Evolutionary conservation across 495 filamentous ascomycete genomes (phyloP).

Genomic region (Xylaria nigripes): DNA sequence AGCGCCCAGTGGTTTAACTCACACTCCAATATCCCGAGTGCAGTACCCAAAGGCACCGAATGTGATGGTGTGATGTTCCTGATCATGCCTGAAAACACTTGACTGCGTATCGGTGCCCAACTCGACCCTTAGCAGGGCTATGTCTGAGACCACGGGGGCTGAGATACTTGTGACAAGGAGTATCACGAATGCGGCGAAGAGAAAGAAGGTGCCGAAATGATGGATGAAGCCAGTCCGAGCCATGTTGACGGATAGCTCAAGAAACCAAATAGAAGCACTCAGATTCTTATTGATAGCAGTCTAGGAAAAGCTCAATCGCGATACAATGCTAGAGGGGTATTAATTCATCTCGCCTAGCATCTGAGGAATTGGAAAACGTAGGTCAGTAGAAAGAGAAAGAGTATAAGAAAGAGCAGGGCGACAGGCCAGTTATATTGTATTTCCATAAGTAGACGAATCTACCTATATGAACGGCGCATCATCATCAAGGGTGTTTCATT

Average conservation of each 20-base stretch:
- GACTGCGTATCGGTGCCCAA: conserved; percentile 24
- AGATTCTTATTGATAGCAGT: not conserved
- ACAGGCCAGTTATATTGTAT: not conserved
- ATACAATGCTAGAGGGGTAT: not conserved
- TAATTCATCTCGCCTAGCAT: not conserved
- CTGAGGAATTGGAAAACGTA: not conserved
- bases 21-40: conserved; percentile 28
- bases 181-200: conserved; percentile 46
- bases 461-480: not conserved
- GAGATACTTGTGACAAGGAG: conserved; percentile 53
- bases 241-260: conserved; percentile 25
- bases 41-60: conserved; percentile 56
- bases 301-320: too few species aligned
- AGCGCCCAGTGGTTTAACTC: conserved; percentile 9
- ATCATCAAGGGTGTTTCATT: not conserved
- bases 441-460: not conserved
- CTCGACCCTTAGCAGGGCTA: conserved; percentile 44
- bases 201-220: conserved; percentile 52
- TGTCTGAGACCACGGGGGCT: conserved; percentile 45
- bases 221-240: conserved; percentile 44
- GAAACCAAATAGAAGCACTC: not conserved
- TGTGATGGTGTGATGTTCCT: conserved; percentile 27
- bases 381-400: not conserved
- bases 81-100: not conserved
- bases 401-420: not conserved